phyloP scores from a whole-genome alignment of 2,329 filamentous ascomycete genomes.

The Pestalotiopsis sp. region DNA sequence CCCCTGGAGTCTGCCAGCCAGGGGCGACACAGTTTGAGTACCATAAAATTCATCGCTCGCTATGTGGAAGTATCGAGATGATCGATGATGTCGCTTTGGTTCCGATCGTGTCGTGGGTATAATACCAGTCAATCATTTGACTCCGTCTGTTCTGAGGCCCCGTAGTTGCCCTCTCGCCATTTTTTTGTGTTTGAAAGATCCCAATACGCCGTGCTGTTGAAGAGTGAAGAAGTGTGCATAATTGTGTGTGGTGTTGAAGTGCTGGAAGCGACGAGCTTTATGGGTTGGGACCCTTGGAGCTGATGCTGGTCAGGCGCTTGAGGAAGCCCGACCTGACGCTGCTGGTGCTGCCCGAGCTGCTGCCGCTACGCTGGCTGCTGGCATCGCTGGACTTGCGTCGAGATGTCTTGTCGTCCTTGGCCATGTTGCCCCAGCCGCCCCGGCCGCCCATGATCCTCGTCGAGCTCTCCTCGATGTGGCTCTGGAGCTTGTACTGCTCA shows the following conservation, averaged over 20 bases:
- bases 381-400: conserved; percentile 31
- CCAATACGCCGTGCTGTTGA: conserved; percentile 6
- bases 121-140: conserved; percentile 20
- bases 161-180: conserved; percentile 16
- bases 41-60: conserved; percentile 9
- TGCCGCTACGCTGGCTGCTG: conserved; percentile 28
- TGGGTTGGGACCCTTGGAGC: conserved; percentile 34
- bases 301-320: conserved; percentile 41
- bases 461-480: conserved; percentile 52
- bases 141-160: conserved; percentile 37
- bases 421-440: conserved; percentile 65
- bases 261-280: conserved; percentile 13
- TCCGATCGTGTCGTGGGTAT: conserved; percentile 16
- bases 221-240: neutral
- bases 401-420: conserved; percentile 19
- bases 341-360: conserved; percentile 31
- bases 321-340: conserved; percentile 37
- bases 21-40: conserved; percentile 12
- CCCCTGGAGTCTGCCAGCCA: conserved; percentile 32
- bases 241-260: neutral
- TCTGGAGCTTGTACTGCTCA: conserved; percentile 63
- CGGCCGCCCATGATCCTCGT: conserved; percentile 66
- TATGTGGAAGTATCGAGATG: neutral
- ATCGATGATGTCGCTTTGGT: conserved; percentile 5
- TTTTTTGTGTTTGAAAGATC: neutral